Base-by-base conservation (phyloP, 164 flowering plant genomes). In the Protea cynaroides region DNA sequence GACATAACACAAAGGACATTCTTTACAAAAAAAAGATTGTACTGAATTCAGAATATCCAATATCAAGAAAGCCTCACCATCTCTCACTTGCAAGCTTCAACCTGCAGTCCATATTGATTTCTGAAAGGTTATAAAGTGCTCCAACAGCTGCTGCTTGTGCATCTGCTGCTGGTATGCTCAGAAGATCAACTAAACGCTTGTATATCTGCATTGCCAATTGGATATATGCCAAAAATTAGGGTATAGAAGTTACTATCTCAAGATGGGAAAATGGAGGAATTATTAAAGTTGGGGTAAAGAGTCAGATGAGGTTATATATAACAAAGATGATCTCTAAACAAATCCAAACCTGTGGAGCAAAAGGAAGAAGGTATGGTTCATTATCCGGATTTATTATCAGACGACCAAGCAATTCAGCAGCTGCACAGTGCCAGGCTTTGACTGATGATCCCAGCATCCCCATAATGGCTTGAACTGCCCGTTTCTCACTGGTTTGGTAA, bases 141-240 rank as follows among this genome's bases (percentile, higher is more conserved):
- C 96, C 97, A 66, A 95, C 88, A 36, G 97, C 97, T 65, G 94
- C 97, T 56, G 96, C 96, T 71, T 92, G 98, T n/a, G 97, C 92
- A 82, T 91, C 97, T 38, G 58, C 59, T 29, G 87, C 87, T 49
- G 78, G 89, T 24, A 78, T 70, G 83, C 95, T 89, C 75, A 94
- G 70, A 46, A 94, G 87, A 83, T 94, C 97, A 55, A 94, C 86
- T 57, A 94, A 74, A 23, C 90, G 91, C 80, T 81, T 86, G 64
- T 92, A 86, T 49, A 91, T 82, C 99, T 90, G 92, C 78, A 81
- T 46, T 24, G 44, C 38, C 56, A 37, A 67, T 66, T 53, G 34
- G 14, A 10, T 17, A 66, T 40, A 58, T 44, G 17, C 18, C 0
- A 1, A 56, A 59, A 23, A 25, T 59, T 54, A 21, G 14, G 4